phyloP scores from a whole-genome alignment of 306 rosid species.

The Nissolia schottii region DNA sequence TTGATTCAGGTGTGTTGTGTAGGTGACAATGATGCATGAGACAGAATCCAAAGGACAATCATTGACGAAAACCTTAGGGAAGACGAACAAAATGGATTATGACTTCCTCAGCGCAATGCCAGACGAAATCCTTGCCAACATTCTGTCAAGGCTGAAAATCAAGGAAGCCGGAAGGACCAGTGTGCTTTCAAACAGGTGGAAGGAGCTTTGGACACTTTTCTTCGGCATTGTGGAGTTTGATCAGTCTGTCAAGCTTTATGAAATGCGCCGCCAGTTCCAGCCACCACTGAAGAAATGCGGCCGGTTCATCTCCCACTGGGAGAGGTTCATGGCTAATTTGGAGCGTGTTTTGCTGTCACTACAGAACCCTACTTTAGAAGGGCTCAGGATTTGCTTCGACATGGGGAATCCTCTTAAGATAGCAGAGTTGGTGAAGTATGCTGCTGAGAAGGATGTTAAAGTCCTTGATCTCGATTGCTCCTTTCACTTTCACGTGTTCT shows the following conservation, averaged over 20 bases:
- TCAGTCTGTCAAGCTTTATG: not conserved
- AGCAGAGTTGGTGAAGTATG: not conserved
- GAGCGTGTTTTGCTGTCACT: not conserved
- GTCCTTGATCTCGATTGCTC: not conserved
- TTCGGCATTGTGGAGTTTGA: not conserved
- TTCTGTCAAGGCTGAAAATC: not conserved
- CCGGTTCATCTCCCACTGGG: not conserved
- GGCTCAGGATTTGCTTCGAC: conserved; percentile 10
- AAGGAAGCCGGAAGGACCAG: conserved; percentile 17
- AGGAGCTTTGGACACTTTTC: not conserved
- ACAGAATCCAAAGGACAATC: not conserved
- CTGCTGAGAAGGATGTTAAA: not conserved
- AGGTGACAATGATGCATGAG: not conserved
- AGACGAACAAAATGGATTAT: not conserved
- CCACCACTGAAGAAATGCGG: not conserved
- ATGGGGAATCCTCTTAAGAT: not conserved
- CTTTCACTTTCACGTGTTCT: not conserved
- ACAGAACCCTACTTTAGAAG: not conserved
- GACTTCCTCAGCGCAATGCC: conserved; percentile 10
- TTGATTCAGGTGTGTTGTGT: not conserved
- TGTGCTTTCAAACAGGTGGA: conserved; percentile 14
- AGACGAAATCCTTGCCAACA: not conserved
- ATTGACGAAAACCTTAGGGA: not conserved
- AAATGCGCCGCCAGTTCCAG: not conserved
- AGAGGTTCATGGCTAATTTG: not conserved